Percentiles rank a stretch among this genome's conserved stretches.
Evolutionary conservation across 768 basidiomycete genomes (phyloP).

Genomic region (Termitomyces sp.): DNA sequence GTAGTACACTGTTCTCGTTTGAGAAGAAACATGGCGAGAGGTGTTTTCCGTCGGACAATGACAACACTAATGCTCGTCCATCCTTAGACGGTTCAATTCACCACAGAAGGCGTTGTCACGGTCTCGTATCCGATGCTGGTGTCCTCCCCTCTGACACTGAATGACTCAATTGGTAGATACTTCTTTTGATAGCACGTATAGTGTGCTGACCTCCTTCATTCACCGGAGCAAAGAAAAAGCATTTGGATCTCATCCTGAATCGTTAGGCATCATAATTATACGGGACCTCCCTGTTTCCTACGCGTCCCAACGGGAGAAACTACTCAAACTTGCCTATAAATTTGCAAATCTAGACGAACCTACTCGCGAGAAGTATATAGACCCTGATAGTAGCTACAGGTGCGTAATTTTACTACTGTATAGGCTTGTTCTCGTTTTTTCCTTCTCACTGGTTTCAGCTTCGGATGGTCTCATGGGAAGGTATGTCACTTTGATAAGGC

Average conservation of each 20-base stretch:
- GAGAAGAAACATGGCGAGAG: constrained; percentile 16
- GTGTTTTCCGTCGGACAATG: constrained; percentile 7
- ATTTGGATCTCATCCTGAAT: constrained; percentile 74
- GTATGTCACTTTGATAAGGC: constrained; percentile 24
- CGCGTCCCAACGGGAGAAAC: constrained; percentile 51
- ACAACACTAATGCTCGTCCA: constrained; percentile 12
- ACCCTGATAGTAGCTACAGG: constrained; percentile 73
- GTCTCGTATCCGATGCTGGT: constrained; percentile 60
- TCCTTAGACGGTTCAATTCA: constrained; percentile 25
- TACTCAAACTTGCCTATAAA: constrained; percentile 69
- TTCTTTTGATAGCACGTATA: neutral
- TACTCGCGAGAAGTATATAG: constrained; percentile 68
- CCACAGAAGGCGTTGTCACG: constrained; percentile 46
- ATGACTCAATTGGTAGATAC: constrained; percentile 54
- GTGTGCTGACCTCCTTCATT: neutral
- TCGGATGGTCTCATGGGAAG: constrained; percentile 99
- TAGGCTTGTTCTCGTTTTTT: neutral
- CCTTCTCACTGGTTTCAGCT: constrained; percentile 37
- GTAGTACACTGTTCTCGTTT: neutral
- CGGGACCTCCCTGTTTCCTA: constrained; percentile 76
- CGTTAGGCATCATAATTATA: constrained; percentile 78
- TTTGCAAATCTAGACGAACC: constrained; percentile 70
- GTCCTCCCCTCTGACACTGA: constrained; percentile 46
- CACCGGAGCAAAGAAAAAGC: constrained; percentile 51
- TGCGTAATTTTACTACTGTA: constrained; percentile 26